Evolutionary conservation across 106 monocot genomes (phyloP).

Genomic region (Phalaenopsis equestris): DNA sequence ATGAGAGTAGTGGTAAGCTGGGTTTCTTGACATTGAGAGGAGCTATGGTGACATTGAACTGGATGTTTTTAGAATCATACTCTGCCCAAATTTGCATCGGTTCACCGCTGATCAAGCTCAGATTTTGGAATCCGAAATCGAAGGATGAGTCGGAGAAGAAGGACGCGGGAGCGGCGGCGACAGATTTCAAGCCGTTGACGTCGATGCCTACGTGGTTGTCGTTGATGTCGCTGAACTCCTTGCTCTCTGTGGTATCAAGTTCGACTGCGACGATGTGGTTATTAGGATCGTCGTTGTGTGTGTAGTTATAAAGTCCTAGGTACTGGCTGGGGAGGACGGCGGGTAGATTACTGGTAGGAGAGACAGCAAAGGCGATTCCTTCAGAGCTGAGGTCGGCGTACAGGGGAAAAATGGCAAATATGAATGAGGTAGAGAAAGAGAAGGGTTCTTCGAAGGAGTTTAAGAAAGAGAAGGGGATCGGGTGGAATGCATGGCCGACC

Average conservation of each 20-base stretch:
- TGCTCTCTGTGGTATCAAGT: slow-evolving; percentile 12
- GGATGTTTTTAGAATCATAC: background rate
- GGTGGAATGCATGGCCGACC: slow-evolving; percentile 24
- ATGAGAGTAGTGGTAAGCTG: background rate
- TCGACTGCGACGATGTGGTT: slow-evolving; percentile 14
- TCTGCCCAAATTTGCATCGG: slow-evolving; percentile 9
- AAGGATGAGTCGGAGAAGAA: background rate
- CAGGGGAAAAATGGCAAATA: slow-evolving; percentile 10
- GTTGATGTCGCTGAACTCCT: slow-evolving; percentile 14
- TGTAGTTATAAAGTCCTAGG: slow-evolving; percentile 12
- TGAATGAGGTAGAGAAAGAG: slow-evolving; percentile 20
- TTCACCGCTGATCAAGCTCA: slow-evolving; percentile 12
- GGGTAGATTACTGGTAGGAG: slow-evolving; percentile 2
- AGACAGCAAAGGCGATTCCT: slow-evolving; percentile 17
- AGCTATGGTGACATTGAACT: background rate
- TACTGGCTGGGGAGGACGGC: slow-evolving; percentile 7
- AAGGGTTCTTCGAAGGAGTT: background rate
- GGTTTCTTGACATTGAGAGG: background rate
- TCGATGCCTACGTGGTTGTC: slow-evolving; percentile 25
- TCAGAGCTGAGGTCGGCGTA: background rate
- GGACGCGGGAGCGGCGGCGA: slow-evolving; percentile 3
- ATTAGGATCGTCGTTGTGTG: background rate
- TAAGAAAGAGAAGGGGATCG: background rate
- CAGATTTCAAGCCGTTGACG: slow-evolving; percentile 3
- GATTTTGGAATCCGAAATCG: background rate